Conservation (phyloP, 208 protist species). For the Leptomonas seymouri region DNA sequence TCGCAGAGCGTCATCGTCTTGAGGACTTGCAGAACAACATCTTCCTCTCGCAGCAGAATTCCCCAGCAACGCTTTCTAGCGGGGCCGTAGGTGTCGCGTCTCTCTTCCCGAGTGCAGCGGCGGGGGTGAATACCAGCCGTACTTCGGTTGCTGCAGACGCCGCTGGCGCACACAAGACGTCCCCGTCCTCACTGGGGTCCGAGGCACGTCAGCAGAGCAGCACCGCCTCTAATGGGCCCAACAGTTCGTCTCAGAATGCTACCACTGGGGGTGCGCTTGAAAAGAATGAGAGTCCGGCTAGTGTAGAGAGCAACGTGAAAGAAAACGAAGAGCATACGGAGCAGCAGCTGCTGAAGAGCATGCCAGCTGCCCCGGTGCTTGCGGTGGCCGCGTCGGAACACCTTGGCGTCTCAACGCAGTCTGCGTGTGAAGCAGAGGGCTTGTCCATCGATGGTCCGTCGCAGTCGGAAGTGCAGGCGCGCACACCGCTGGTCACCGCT, state of each 20-base stretch:
- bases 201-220: slow-evolving; percentile 11
- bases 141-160: neutral
- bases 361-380: slow-evolving; percentile 5
- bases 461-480: neutral
- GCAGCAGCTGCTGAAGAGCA: neutral
- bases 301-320: neutral
- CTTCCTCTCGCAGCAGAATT: slow-evolving; percentile 9
- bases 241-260: neutral
- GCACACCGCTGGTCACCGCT: neutral
- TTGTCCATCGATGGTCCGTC: neutral
- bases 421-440: neutral
- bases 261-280: neutral
- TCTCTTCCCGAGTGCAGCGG: neutral
- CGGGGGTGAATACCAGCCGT: neutral
- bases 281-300: neutral
- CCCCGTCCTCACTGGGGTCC: slow-evolving; percentile 5
- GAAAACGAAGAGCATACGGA: neutral
- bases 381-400: neutral
- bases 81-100: neutral
- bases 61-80: neutral
- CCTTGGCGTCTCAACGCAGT: neutral
- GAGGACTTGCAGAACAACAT: slow-evolving; percentile 36
- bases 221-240: neutral
- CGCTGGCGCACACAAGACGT: slow-evolving; percentile 20
- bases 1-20: slow-evolving; percentile 39